These are phyloP conservation scores for Mycena rosella DNA, from an alignment of 768 basidiomycete genomes.

Conservation along the genomic window DNA sequence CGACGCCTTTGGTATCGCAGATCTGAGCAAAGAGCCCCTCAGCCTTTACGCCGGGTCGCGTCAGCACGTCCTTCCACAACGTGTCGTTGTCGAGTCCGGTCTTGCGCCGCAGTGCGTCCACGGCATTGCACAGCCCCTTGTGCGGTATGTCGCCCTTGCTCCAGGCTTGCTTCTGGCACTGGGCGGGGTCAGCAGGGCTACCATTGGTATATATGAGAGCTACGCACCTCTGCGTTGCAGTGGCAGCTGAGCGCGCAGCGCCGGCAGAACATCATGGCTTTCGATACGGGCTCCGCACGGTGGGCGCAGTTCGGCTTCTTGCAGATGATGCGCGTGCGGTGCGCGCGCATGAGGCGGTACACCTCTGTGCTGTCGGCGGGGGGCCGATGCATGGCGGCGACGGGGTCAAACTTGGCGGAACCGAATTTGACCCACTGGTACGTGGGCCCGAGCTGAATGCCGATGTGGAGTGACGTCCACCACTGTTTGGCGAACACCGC, in stretches of 20 bases:
- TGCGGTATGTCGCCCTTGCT: conserved; percentile 10
- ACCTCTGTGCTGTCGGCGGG: background rate
- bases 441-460: conserved; percentile 8
- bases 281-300: background rate
- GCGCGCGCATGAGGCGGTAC: conserved; percentile 1
- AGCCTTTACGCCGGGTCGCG: background rate
- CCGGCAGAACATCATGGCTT: conserved; percentile 12
- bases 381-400: background rate
- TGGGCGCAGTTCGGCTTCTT: background rate
- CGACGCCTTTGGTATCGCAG: conserved; percentile 5
- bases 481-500: conserved; percentile 16
- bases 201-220: background rate
- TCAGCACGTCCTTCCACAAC: conserved; percentile 16
- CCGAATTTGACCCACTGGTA: conserved; percentile 13
- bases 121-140: conserved; percentile 8
- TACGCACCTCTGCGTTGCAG: conserved; percentile 1
- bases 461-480: background rate
- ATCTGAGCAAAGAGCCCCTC: conserved; percentile 4
- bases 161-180: conserved; percentile 22
- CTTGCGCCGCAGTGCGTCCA: conserved; percentile 8
- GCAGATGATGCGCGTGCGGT: background rate
- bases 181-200: background rate
- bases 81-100: background rate
- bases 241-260: conserved; percentile 18
- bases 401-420: background rate